Conservation (phyloP, 75 land plant genomes). For the Chamaecyparis obtusa region DNA sequence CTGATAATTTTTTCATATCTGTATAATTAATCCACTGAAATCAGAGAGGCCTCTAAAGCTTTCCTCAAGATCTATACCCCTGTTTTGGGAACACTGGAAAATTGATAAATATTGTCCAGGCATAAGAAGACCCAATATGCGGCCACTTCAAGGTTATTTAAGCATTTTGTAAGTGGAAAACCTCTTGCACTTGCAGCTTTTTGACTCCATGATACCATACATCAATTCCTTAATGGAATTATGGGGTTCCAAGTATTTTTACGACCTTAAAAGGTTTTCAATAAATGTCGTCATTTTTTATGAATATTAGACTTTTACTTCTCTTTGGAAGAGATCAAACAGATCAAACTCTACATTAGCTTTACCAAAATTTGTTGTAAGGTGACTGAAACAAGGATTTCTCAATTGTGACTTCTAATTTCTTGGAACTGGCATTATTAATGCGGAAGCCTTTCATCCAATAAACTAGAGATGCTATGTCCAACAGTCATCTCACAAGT, state of each 20-base stretch:
- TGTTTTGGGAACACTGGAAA: background rate
- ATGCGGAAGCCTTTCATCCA: background rate
- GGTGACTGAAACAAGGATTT: background rate
- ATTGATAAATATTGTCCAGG: background rate
- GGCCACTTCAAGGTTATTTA: background rate
- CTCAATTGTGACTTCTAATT: background rate
- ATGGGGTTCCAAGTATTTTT: background rate
- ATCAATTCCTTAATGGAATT: background rate
- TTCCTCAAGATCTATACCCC: background rate
- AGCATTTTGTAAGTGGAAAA: background rate
- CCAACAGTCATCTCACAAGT: background rate
- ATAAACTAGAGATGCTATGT: background rate
- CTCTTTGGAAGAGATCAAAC: background rate
- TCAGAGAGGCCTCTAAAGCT: background rate
- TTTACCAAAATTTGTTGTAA: background rate
- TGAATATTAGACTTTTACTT: background rate
- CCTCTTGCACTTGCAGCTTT: background rate
- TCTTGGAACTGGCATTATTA: background rate
- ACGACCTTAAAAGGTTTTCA: background rate
- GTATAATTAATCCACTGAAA: background rate
- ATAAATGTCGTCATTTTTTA: background rate
- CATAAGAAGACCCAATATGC: background rate
- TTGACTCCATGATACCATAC: background rate
- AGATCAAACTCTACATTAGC: background rate
- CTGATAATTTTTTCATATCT: background rate